phyloP scores from a whole-genome alignment of 768 basidiomycete species.

The Tulasnella sp. region DNA sequence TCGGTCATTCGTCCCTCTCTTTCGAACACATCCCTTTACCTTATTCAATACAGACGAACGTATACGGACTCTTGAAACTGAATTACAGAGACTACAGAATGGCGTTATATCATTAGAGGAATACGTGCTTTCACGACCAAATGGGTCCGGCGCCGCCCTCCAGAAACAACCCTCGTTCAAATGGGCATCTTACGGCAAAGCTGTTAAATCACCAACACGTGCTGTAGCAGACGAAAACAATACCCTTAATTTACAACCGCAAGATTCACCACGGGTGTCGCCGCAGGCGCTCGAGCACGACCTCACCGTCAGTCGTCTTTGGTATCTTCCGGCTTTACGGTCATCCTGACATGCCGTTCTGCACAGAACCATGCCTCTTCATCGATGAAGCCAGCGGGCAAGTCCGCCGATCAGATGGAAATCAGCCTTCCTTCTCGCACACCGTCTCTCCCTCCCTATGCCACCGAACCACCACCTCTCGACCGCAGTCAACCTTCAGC shows the following conservation, averaged over 20 bases:
- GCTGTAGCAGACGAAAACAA: constrained; percentile 34
- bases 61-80: constrained; percentile 57
- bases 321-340: neutral
- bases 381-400: neutral
- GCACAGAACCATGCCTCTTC: neutral
- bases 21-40: neutral
- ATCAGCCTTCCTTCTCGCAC: neutral
- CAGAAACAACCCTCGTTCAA: constrained; percentile 73
- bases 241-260: constrained; percentile 2
- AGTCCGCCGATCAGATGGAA: neutral
- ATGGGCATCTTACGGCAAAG: constrained; percentile 73
- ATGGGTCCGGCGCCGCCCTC: constrained; percentile 26
- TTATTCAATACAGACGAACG: constrained; percentile 43
- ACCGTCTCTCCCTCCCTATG: neutral
- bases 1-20: neutral
- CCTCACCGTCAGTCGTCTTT: constrained; percentile 19
- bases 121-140: neutral
- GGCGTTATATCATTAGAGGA: constrained; percentile 29
- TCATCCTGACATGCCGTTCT: neutral
- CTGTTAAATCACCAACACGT: constrained; percentile 71
- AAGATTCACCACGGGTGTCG: constrained; percentile 67
- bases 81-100: constrained; percentile 57
- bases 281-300: constrained; percentile 71
- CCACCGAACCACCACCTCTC: neutral
- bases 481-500: neutral